Evolutionary conservation across 139 green algal species (phyloP).

Genomic region (Haematococcus lacustris): DNA sequence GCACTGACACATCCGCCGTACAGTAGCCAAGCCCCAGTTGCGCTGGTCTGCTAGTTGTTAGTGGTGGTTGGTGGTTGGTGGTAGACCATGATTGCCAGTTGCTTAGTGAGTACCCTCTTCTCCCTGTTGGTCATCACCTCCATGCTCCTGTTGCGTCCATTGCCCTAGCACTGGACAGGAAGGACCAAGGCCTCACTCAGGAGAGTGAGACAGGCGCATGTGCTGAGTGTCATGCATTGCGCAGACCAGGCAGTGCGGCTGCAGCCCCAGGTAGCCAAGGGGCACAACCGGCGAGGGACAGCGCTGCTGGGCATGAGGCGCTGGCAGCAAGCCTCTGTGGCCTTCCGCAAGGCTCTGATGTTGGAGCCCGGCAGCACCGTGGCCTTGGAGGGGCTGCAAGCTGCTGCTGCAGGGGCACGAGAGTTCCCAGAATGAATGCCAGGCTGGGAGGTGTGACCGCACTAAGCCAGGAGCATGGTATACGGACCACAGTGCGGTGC

Average conservation of each 20-base stretch:
- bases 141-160: neutral
- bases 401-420: no score
- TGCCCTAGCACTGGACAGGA: neutral
- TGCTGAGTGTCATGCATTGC: neutral
- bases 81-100: neutral
- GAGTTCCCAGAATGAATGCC: no score
- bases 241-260: constrained; percentile 15
- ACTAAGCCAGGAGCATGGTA: no score
- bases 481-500: no score
- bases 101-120: neutral
- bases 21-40: no score
- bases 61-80: neutral
- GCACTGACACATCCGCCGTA: no score
- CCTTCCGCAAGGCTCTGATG: constrained; percentile 24
- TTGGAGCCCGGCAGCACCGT: neutral
- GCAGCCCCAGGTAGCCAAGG: constrained; percentile 30
- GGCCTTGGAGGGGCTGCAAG: neutral
- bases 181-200: neutral
- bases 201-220: neutral
- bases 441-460: no score
- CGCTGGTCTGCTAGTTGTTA: neutral
- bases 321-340: constrained; percentile 22
- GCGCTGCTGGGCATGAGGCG: constrained; percentile 35
- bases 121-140: neutral
- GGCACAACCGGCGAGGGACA: constrained; percentile 25